Evolutionary conservation across 108 stramenopile genomes (phyloP), one percentile per base, ranked within the genome.

Genomic region (Schizochytrium sp.): DNA sequence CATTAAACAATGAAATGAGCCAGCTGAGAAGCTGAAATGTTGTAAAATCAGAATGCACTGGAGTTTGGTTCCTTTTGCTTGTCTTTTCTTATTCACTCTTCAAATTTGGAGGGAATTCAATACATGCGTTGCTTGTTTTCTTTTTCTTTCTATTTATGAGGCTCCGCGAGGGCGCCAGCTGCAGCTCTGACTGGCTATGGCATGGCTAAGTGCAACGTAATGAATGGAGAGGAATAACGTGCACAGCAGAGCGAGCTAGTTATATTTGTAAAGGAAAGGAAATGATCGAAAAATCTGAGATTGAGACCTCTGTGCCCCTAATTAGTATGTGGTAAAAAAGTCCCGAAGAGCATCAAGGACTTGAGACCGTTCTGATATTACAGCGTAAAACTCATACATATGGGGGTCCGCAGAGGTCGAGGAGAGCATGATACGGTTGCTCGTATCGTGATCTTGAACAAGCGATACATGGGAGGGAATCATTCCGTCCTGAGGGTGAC

Each of bases 401-500:
- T 69, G 64, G 42, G 64, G 64, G 28, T 69, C 64, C 8, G 64
- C 12, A 69, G 44, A 28, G 64, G 7, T 28, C 19, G 64, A 69
- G 0, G 64, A 44, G 64, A 69, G 64, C 12, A 69, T 69, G 64
- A 69, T 44, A 38, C 8, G 40, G 15, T 69, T 44, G 28, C 64
- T 47, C 45, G 76, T n/a, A 53, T 83, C 76, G 76, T 83, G n/a
- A 3, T 17, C 5, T 40, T 83, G 19, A 38, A 55, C 28, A 5
- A 83, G 3, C 49, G 76, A 83, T 5, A 55, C 76, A 42, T 83
- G 47, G 17, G 47, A 17, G 15, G 76, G 76, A 28, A 83, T 83
- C 76, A 83, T 83, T 17, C 53, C 76, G 47, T 83, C 76, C 28
- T 40, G 50, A 47, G 76, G 76, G 55, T 83, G 76, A 5, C n/a